A percentile compares a stretch with the other conserved stretches of the same genome.
These are phyloP conservation scores for Raddia guianensis DNA, from an alignment of 176 grass and related monocot species.

Conservation along the genomic window DNA sequence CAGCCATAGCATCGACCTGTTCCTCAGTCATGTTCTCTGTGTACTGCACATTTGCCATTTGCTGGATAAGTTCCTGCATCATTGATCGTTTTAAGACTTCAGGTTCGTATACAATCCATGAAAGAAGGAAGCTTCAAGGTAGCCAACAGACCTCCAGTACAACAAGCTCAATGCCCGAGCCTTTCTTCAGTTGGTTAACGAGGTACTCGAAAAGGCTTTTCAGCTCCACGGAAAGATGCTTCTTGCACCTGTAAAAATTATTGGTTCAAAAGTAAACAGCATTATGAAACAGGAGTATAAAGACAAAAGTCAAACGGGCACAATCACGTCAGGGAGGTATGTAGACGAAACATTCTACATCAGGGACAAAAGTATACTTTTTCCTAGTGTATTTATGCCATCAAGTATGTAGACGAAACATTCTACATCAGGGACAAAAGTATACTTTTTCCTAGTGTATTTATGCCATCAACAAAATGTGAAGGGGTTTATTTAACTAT, in stretches of 20 bases:
- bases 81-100: conserved; percentile 18
- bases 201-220: conserved; percentile 98
- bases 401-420: no score
- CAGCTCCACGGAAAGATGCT: conserved; percentile 92
- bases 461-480: background rate
- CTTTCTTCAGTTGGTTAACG: conserved; percentile 97
- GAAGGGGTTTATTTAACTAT: conserved; percentile 21
- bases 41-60: conserved; percentile 99
- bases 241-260: conserved; percentile 82
- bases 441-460: background rate
- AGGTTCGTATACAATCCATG: conserved; percentile 26
- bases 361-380: no score
- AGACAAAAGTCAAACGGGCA: background rate
- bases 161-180: conserved; percentile 84
- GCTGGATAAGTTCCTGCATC: conserved; percentile 93
- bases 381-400: background rate
- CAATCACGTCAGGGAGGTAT: no score
- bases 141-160: conserved; percentile 73
- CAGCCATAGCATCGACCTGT: conserved; percentile 95
- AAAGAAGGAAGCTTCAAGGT: conserved; percentile 19
- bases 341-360: no score
- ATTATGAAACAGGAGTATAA: conserved; percentile 22
- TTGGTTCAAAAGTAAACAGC: conserved; percentile 19
- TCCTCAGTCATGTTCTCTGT: conserved; percentile 99
- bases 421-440: no score